phyloP scores from a whole-genome alignment of 345 rosid genomes.

The Ceriops tagal region DNA sequence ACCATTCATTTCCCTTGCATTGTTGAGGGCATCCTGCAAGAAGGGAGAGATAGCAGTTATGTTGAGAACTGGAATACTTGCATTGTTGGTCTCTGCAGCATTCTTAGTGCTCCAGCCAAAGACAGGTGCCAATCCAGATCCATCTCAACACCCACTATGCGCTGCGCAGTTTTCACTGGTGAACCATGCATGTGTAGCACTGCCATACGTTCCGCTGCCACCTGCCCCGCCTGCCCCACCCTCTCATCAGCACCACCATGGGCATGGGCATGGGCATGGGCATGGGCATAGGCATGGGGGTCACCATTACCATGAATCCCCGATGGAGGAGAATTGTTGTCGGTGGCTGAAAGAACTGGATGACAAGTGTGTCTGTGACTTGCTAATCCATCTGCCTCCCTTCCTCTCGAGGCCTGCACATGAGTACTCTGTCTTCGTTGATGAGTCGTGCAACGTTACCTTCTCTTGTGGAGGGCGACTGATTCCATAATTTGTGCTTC shows the following conservation, averaged over 20 bases:
- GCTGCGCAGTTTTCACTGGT: slow-evolving; percentile 59
- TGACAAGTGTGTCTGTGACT: slow-evolving; percentile 66
- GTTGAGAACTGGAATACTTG: slow-evolving; percentile 16
- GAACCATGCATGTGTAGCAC: slow-evolving; percentile 56
- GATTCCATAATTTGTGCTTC: background rate
- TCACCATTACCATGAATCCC: background rate
- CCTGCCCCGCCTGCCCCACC: background rate
- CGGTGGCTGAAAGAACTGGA: slow-evolving; percentile 71
- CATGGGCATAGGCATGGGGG: slow-evolving; percentile 3
- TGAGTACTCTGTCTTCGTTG: slow-evolving; percentile 47
- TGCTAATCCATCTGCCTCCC: slow-evolving; percentile 65
- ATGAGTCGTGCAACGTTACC: slow-evolving; percentile 51
- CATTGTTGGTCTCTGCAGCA: slow-evolving; percentile 6
- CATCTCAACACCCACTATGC: slow-evolving; percentile 53
- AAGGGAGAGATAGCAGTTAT: slow-evolving; percentile 8
- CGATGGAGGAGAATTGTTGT: slow-evolving; percentile 48
- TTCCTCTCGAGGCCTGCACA: slow-evolving; percentile 70
- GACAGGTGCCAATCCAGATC: background rate
- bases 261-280: slow-evolving; percentile 15
- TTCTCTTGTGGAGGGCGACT: slow-evolving; percentile 45
- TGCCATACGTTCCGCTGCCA: slow-evolving; percentile 36
- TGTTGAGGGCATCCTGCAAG: background rate
- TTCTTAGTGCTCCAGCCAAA: slow-evolving; percentile 12
- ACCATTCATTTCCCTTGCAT: background rate
- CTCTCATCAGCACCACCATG: background rate